Conservation (phyloP, 2,329 filamentous ascomycete genomes). For the Verruconis gallopava region DNA sequence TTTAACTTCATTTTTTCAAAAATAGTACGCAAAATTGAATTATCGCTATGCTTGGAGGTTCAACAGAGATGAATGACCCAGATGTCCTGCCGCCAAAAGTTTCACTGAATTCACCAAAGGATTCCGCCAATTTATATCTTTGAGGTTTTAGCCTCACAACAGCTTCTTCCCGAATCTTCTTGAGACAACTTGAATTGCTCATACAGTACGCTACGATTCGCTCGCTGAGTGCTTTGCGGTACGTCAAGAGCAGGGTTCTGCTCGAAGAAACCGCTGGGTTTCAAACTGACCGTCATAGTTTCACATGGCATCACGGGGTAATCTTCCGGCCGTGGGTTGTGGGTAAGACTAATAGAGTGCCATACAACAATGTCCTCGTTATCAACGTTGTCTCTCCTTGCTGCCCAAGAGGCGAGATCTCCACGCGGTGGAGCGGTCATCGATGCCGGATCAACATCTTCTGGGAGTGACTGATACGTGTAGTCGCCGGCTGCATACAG, state of each 20-base stretch:
- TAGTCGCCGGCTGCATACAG: constrained; percentile 33
- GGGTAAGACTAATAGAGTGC: constrained; percentile 20
- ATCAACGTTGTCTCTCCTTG: background rate
- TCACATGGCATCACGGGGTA: constrained; percentile 22
- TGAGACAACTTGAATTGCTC: background rate
- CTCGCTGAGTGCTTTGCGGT: constrained; percentile 13
- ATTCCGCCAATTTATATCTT: background rate
- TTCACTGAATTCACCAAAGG: no score
- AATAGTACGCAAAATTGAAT: no score
- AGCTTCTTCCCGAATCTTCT: background rate
- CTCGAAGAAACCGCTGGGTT: constrained; percentile 15
- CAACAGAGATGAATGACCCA: no score
- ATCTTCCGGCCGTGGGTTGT: constrained; percentile 20
- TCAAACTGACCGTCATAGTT: constrained; percentile 9
- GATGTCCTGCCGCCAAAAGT: no score
- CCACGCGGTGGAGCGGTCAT: background rate
- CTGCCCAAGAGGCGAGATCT: background rate
- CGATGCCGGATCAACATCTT: background rate
- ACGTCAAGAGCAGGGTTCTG: constrained; percentile 18
- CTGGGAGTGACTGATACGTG: constrained; percentile 1
- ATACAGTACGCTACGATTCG: constrained; percentile 16
- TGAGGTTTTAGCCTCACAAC: background rate
- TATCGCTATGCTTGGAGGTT: no score
- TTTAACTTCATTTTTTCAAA: no score
- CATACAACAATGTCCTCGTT: constrained; percentile 18